phyloP scores from a whole-genome alignment of 2,329 filamentous ascomycete species.

The Colletotrichum abscissum region DNA sequence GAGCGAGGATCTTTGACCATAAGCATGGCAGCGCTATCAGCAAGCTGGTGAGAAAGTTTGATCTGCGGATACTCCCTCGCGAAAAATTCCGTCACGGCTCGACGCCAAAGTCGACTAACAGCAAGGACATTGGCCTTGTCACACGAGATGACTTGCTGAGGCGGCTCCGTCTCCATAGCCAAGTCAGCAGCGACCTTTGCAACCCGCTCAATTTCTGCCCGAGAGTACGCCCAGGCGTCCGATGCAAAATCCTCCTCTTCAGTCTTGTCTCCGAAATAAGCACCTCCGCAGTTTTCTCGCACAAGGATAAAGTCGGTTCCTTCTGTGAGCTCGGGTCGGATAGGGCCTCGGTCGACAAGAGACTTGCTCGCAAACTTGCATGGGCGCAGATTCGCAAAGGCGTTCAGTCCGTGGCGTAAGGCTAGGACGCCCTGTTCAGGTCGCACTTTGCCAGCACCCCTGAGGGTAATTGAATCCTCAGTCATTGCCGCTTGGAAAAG shows the following conservation, averaged over 20 bases:
- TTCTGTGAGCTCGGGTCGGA: background rate
- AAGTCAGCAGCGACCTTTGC: slow-evolving; percentile 58
- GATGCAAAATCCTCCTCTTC: slow-evolving; percentile 55
- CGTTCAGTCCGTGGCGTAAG: background rate
- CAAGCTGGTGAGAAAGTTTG: slow-evolving; percentile 56
- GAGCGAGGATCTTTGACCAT: slow-evolving; percentile 51
- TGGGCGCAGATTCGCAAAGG: background rate
- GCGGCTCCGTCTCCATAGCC: slow-evolving; percentile 45
- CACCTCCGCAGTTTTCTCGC: slow-evolving; percentile 61
- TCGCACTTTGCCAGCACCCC: background rate
- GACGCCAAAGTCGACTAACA: background rate
- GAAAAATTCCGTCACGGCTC: slow-evolving; percentile 45
- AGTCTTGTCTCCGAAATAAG: slow-evolving; percentile 60
- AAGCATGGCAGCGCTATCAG: slow-evolving; percentile 60
- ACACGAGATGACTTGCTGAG: slow-evolving; percentile 56
- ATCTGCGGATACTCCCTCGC: slow-evolving; percentile 55
- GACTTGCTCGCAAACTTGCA: background rate
- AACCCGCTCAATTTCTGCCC: slow-evolving; percentile 57
- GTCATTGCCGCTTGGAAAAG: background rate
- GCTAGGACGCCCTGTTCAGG: background rate
- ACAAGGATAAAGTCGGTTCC: slow-evolving; percentile 62
- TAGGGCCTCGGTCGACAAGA: background rate
- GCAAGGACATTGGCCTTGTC: slow-evolving; percentile 65
- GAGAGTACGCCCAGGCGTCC: slow-evolving; percentile 59
- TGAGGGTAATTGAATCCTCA: background rate